Evolutionary conservation across 306 rosid genomes (phyloP), one percentile per base, ranked within the genome.

Genomic region (Sesbania bispinosa): DNA sequence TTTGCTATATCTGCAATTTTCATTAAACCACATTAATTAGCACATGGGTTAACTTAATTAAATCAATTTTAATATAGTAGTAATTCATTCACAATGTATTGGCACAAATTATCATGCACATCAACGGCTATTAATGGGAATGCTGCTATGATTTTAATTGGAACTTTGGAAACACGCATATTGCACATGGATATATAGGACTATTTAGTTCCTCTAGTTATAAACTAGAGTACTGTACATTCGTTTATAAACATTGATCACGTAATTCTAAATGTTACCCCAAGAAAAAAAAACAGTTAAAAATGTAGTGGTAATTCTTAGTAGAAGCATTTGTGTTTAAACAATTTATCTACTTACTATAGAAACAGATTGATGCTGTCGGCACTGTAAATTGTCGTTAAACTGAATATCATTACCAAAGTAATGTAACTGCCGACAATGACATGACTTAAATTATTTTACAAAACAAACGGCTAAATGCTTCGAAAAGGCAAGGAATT

Each of bases 1-100:
- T 16, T 77, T 80, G 19, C 23, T 62, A 79, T 88, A 90, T 86
- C 98, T 93, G 93, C 66, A 79, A n/a, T 53, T 33, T 30, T 32
- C 27, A 26, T 26, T 4, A 9, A 38, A 35, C 23, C 24, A 4
- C 54, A 62, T 29, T n/a, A n/a, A 33, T 51, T 58, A 6, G 3
- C 36, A 52, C 7, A 21, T 41, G 15, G 4, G 20, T 51, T 42
- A 60, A 41, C 6, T 73, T 11, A 20, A 4, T 64, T 2, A 62
- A 8, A 62, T 21, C n/a, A 2, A 5, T 66, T 27, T 29, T 5
- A 14, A 21, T 1, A 32, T 1, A 16, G 0, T 7, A 10, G 20
- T 6, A 32, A n/a, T n/a, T n/a, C n/a, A n/a, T n/a, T n/a, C 30
- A 3, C 11, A 42, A 24, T 21, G n/a, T 6, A 7, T 33, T 5